phyloP scores from a whole-genome alignment of 257 asterid species.

The Catharanthus roseus region DNA sequence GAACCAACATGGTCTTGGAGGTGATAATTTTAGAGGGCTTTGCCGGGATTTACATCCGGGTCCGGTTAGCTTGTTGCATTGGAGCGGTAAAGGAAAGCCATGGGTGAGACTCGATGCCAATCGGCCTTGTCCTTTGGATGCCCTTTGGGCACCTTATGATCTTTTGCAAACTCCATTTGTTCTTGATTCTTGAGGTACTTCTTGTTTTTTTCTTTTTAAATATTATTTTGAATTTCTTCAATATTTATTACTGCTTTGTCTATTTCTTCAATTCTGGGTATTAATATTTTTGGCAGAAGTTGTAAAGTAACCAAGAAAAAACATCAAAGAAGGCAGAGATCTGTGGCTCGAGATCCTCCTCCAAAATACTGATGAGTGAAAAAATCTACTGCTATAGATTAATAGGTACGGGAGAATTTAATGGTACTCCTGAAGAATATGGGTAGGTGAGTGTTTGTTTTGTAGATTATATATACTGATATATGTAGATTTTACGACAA shows the following conservation, averaged over 20 bases:
- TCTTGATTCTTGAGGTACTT: slow-evolving; percentile 60
- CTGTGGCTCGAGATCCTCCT: slow-evolving; percentile 56
- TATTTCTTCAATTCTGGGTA: not conserved
- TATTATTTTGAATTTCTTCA: too few species aligned
- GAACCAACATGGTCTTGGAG: slow-evolving; percentile 98
- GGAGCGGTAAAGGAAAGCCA: slow-evolving; percentile 98
- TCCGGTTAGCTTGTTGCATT: slow-evolving; percentile 84
- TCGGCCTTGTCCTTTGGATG: slow-evolving; percentile 81
- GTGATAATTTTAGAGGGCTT: slow-evolving; percentile 76
- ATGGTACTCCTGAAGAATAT: not conserved
- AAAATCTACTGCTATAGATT: too few species aligned
- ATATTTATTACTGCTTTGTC: too few species aligned
- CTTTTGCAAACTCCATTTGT: slow-evolving; percentile 42
- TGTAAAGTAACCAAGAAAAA: not conserved
- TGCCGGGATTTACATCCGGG: slow-evolving; percentile 89
- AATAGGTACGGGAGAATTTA: too few species aligned
- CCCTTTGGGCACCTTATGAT: slow-evolving; percentile 95
- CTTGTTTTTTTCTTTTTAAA: too few species aligned
- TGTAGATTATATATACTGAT: slow-evolving; percentile 32
- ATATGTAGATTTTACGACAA: too few species aligned
- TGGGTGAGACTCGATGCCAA: slow-evolving; percentile 74
- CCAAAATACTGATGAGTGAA: too few species aligned
- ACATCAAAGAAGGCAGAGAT: slow-evolving; percentile 58
- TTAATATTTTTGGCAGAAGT: not conserved
- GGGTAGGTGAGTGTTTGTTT: slow-evolving; percentile 22